These are phyloP conservation scores for Pyrenochaeta sp. DNA, from an alignment of 2,329 filamentous ascomycete genomes.

Conservation along the genomic window DNA sequence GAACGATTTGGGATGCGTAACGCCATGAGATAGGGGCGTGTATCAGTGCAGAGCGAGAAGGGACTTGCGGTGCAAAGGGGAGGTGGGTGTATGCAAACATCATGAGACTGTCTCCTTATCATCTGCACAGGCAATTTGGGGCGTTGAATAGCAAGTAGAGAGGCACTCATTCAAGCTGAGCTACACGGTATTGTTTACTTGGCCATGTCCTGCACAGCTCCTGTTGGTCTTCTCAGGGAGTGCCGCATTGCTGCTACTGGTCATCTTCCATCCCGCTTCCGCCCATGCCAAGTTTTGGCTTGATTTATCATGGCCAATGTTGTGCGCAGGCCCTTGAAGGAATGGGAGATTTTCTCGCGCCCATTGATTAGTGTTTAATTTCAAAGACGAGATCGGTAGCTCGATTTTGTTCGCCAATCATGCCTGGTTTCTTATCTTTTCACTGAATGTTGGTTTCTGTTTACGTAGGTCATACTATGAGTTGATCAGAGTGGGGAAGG, in stretches of 20 bases:
- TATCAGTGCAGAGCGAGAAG: no score
- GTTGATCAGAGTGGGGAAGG: constrained; percentile 3
- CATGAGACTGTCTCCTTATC: background rate
- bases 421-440: background rate
- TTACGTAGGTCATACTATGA: background rate
- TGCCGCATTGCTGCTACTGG: background rate
- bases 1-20: no score
- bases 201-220: background rate
- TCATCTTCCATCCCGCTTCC: background rate
- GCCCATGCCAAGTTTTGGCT: constrained; percentile 13
- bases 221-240: background rate
- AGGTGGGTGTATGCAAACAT: background rate
- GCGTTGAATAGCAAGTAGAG: background rate
- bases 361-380: background rate
- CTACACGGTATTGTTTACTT: background rate
- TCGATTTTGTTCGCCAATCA: background rate
- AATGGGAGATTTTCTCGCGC: background rate
- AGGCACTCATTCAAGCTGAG: background rate
- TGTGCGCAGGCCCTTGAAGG: background rate
- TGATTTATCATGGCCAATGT: background rate
- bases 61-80: no score
- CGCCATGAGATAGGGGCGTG: no score
- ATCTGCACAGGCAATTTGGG: background rate
- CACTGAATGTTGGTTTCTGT: background rate
- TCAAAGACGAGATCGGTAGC: background rate